Conservation (phyloP, 2,329 filamentous ascomycete species). For the Fusarium abutilonis region DNA sequence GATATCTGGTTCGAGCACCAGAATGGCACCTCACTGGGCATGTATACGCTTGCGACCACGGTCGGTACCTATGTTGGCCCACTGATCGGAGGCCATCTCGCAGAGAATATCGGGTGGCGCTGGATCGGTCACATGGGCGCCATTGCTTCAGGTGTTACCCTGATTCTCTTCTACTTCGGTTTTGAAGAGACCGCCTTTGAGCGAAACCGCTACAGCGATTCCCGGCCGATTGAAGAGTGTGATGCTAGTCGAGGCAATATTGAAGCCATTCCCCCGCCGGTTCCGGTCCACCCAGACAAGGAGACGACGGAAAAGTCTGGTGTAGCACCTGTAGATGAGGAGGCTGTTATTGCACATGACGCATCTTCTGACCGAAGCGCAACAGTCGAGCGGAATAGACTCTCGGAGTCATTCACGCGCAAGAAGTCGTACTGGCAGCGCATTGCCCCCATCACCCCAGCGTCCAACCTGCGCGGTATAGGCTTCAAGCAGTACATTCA, state of each 20-base stretch:
- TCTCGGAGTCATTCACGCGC: constrained; percentile 41
- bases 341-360: constrained; percentile 15
- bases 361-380: constrained; percentile 24
- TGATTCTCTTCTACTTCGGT: constrained; percentile 61
- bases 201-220: constrained; percentile 52
- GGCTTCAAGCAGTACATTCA: constrained; percentile 64
- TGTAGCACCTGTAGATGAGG: constrained; percentile 17
- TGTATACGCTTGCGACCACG: constrained; percentile 65
- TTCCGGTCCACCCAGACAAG: constrained; percentile 1
- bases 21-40: constrained; percentile 62
- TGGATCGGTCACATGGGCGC: constrained; percentile 64
- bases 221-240: constrained; percentile 23
- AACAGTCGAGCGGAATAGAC: constrained; percentile 35
- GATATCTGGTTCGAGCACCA: constrained; percentile 69
- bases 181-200: constrained; percentile 64
- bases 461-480: constrained; percentile 62
- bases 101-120: constrained; percentile 61
- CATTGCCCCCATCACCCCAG: constrained; percentile 65
- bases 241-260: constrained; percentile 14
- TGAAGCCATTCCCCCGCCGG: constrained; percentile 27
- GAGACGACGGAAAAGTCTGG: constrained; percentile 21
- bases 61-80: constrained; percentile 66
- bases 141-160: constrained; percentile 59
- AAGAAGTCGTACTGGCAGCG: constrained; percentile 64
- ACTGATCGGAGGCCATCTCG: constrained; percentile 62